Conservation (phyloP, 2,329 filamentous ascomycete genomes). For the Penicillium italicum region DNA sequence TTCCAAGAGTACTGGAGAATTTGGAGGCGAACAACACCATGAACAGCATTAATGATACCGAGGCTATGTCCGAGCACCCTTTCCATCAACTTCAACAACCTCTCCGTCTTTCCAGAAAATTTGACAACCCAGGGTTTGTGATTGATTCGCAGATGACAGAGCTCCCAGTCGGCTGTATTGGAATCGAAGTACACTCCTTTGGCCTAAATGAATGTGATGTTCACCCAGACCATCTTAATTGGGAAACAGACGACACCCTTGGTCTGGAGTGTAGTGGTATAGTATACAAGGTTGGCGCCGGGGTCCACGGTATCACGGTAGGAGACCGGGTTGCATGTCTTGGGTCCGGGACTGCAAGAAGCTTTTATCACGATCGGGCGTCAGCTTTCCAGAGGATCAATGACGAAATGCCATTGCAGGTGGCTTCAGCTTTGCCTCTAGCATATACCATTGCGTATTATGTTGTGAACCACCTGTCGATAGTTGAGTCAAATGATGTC, state of each 20-base stretch:
- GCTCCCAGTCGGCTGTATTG: slow-evolving; percentile 24
- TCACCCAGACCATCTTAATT: neutral
- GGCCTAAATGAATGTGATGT: slow-evolving; percentile 31
- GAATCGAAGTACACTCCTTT: slow-evolving; percentile 33
- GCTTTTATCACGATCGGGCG: slow-evolving; percentile 13
- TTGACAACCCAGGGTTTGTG: slow-evolving; percentile 7
- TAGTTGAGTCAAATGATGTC: slow-evolving; percentile 16
- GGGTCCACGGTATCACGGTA: slow-evolving; percentile 10
- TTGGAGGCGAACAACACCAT: slow-evolving; percentile 5
- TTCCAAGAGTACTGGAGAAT: slow-evolving; percentile 26
- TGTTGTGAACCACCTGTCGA: slow-evolving; percentile 18
- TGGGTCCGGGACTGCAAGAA: slow-evolving; percentile 16
- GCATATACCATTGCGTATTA: slow-evolving; percentile 24
- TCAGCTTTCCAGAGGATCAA: slow-evolving; percentile 23
- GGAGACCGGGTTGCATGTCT: slow-evolving; percentile 28
- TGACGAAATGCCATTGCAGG: slow-evolving; percentile 18
- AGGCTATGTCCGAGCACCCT: slow-evolving; percentile 1
- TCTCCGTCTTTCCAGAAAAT: slow-evolving; percentile 5
- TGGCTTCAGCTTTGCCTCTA: slow-evolving; percentile 22
- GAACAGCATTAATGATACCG: neutral
- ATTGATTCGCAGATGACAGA: neutral
- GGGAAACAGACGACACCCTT: neutral
- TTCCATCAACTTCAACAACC: slow-evolving; percentile 12
- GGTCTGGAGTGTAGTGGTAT: slow-evolving; percentile 22
- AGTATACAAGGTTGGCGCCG: slow-evolving; percentile 18